Evolutionary conservation across 2,329 filamentous ascomycete species (phyloP).

Genomic region (Scleromitrula shiraiana): DNA sequence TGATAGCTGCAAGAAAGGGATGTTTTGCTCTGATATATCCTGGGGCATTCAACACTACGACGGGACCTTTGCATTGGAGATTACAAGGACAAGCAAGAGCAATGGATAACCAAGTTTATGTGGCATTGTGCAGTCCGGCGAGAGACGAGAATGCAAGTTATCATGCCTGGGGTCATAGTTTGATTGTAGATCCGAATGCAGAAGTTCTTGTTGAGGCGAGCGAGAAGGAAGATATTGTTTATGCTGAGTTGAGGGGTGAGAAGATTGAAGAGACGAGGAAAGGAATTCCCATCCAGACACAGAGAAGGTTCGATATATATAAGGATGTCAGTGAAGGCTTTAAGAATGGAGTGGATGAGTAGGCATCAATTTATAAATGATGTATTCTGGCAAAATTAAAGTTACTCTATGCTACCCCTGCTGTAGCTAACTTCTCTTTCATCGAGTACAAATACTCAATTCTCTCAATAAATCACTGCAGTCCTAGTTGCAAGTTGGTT

Average conservation of each 20-base stretch:
- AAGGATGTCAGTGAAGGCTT: slow-evolving; percentile 66
- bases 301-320: slow-evolving; percentile 93
- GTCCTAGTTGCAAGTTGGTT: too few species aligned
- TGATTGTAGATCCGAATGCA: slow-evolving; percentile 83
- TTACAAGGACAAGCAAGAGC: slow-evolving; percentile 75
- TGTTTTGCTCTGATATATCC: slow-evolving; percentile 86
- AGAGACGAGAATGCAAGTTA: slow-evolving; percentile 71
- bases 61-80: slow-evolving; percentile 85
- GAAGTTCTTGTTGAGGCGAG: slow-evolving; percentile 71
- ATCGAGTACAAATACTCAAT: too few species aligned
- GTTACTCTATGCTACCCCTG: too few species aligned
- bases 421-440: too few species aligned
- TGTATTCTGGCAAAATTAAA: background rate
- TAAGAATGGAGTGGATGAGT: background rate
- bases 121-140: slow-evolving; percentile 86
- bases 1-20: slow-evolving; percentile 77
- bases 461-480: too few species aligned
- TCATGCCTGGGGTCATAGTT: slow-evolving; percentile 84
- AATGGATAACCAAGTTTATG: slow-evolving; percentile 90
- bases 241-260: slow-evolving; percentile 59
- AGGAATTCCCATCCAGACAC: slow-evolving; percentile 74
- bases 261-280: slow-evolving; percentile 68
- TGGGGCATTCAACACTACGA: slow-evolving; percentile 94
- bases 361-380: background rate
- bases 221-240: slow-evolving; percentile 68